These are phyloP conservation scores for Monosporascus sp. DNA, from an alignment of 2,329 filamentous ascomycete genomes.

Conservation along the genomic window DNA sequence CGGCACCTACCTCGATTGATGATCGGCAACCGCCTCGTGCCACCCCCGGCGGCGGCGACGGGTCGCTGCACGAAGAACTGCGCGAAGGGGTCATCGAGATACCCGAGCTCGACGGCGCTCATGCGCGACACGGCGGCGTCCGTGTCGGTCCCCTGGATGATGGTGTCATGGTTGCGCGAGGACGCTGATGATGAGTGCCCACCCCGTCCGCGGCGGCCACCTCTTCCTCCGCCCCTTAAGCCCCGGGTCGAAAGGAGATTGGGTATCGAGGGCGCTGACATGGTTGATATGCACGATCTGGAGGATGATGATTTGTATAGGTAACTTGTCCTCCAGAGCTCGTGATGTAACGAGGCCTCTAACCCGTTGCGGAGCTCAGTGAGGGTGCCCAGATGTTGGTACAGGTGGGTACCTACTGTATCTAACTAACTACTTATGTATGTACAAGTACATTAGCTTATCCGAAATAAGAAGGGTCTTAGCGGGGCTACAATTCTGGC, in stretches of 20 bases:
- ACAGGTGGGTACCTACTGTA: no score
- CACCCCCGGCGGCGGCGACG: slow-evolving; percentile 30
- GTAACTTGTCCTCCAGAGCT: slow-evolving; percentile 2
- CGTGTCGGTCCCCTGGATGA: slow-evolving; percentile 83
- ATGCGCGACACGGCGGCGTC: slow-evolving; percentile 86
- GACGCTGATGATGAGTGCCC: slow-evolving; percentile 12
- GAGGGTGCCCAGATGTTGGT: neutral
- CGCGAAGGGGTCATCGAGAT: slow-evolving; percentile 78
- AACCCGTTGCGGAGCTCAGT: neutral
- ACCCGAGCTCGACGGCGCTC: slow-evolving; percentile 82
- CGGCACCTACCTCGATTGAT: slow-evolving; percentile 75
- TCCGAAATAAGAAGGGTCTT: no score
- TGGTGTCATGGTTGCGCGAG: slow-evolving; percentile 54
- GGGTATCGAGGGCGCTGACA: slow-evolving; percentile 72
- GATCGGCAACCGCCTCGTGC: slow-evolving; percentile 69
- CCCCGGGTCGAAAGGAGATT: slow-evolving; percentile 62
- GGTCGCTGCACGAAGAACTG: slow-evolving; percentile 55
- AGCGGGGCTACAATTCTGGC: no score
- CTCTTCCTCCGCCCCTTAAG: slow-evolving; percentile 39
- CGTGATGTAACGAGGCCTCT: neutral
- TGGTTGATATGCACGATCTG: slow-evolving; percentile 28
- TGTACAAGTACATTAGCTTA: no score
- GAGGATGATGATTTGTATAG: slow-evolving; percentile 3
- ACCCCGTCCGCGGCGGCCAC: slow-evolving; percentile 24
- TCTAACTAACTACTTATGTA: no score